These are phyloP conservation scores for Emmonsiellopsis sp. DNA, from an alignment of 2,329 filamentous ascomycete genomes.

Conservation along the genomic window DNA sequence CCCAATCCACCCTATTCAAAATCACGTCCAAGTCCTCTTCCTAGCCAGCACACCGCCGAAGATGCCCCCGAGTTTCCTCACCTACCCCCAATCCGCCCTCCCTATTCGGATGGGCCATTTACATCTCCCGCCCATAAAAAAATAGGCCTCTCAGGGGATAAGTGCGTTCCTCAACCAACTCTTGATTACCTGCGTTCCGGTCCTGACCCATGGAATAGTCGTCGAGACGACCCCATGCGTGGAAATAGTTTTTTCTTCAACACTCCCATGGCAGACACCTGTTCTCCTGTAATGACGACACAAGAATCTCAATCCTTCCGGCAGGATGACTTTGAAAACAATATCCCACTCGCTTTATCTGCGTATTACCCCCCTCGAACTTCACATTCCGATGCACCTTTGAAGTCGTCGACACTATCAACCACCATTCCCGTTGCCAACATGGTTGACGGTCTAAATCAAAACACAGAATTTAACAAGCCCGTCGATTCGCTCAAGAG, in stretches of 20 bases:
- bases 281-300: no score
- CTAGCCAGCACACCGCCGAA: no score
- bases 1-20: neutral
- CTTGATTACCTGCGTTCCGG: neutral
- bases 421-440: neutral
- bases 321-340: no score
- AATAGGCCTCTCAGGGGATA: neutral
- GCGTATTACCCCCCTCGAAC: no score
- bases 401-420: neutral
- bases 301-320: no score
- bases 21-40: no score
- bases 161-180: neutral
- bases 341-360: no score
- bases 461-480: neutral
- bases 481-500: neutral
- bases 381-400: no score
- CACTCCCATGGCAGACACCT: no score
- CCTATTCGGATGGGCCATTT: conserved; percentile 1
- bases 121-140: neutral
- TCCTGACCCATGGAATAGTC: neutral
- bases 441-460: neutral
- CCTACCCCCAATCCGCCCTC: neutral
- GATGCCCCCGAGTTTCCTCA: neutral
- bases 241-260: neutral
- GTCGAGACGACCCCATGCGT: neutral